phyloP scores from a whole-genome alignment of 75 land plant genomes.

The Pseudotsuga menziesii region DNA sequence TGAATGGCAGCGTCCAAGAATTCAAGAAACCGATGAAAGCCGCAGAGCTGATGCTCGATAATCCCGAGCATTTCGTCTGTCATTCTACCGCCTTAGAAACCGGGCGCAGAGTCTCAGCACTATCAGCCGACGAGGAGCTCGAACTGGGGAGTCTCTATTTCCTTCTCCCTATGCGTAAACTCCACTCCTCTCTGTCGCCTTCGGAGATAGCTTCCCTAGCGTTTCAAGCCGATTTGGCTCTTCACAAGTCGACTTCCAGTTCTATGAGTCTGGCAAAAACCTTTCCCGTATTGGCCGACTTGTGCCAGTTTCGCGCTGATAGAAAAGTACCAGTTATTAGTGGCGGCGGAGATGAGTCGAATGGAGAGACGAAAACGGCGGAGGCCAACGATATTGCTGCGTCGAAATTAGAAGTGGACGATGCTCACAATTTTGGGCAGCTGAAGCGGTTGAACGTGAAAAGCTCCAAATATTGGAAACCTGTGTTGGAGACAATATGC shows the following conservation, averaged over 20 bases:
- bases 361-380: no score
- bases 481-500: constrained; percentile 20
- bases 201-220: background rate
- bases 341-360: no score
- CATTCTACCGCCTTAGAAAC: background rate
- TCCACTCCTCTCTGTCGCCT: constrained; percentile 3
- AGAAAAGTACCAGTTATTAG: no score
- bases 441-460: no score
- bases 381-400: no score
- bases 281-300: background rate
- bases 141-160: constrained; percentile 4
- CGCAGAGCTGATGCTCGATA: constrained; percentile 12
- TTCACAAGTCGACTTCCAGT: no score
- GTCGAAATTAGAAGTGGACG: no score
- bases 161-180: constrained; percentile 5
- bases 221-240: no score
- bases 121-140: constrained; percentile 9
- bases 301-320: background rate
- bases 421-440: no score
- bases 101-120: background rate
- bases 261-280: no score
- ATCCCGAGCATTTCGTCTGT: constrained; percentile 13
- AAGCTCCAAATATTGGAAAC: constrained; percentile 16
- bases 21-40: constrained; percentile 4
- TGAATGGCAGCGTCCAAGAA: constrained; percentile 7